phyloP scores from a whole-genome alignment of 768 basidiomycete species.

The Chalciporus sphaerocephalus region DNA sequence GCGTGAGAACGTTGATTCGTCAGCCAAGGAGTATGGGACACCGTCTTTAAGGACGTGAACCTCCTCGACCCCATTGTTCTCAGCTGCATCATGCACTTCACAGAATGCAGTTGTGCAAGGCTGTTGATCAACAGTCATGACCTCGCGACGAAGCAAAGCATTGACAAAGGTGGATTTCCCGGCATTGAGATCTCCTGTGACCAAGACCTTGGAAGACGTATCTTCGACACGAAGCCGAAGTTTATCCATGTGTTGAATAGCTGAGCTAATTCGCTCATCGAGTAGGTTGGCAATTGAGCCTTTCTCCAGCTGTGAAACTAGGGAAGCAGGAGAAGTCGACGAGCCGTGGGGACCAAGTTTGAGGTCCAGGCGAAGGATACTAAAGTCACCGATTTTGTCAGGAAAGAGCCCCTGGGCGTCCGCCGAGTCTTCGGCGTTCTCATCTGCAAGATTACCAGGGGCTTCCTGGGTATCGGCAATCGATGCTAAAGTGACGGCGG shows the following conservation, averaged over 20 bases:
- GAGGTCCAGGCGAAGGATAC: constrained; percentile 88
- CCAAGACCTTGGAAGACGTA: constrained; percentile 91
- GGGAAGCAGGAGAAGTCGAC: constrained; percentile 54
- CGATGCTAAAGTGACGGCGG: constrained; percentile 57
- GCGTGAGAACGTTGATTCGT: constrained; percentile 74
- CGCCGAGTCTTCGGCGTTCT: constrained; percentile 21
- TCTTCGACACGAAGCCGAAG: constrained; percentile 86
- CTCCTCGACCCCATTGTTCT: constrained; percentile 77
- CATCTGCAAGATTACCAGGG: constrained; percentile 10
- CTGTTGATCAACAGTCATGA: constrained; percentile 98
- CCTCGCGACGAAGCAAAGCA: constrained; percentile 80
- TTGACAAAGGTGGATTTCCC: constrained; percentile 99
- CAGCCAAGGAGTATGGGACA: constrained; percentile 58
- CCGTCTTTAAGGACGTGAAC: constrained; percentile 77
- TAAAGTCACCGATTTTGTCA: constrained; percentile 58
- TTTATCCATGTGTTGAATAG: constrained; percentile 76
- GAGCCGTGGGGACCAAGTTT: constrained; percentile 77
- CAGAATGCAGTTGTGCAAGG: constrained; percentile 97
- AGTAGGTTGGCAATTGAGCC: constrained; percentile 88
- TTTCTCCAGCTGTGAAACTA: constrained; percentile 91
- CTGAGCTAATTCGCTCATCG: constrained; percentile 73
- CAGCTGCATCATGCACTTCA: constrained; percentile 88
- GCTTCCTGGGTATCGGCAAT: constrained; percentile 44
- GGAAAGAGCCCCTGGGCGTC: constrained; percentile 38
- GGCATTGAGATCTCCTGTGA: constrained; percentile 96